Base-by-base conservation (phyloP, 2,329 filamentous ascomycete genomes). In the Trichoderma polysporum region DNA sequence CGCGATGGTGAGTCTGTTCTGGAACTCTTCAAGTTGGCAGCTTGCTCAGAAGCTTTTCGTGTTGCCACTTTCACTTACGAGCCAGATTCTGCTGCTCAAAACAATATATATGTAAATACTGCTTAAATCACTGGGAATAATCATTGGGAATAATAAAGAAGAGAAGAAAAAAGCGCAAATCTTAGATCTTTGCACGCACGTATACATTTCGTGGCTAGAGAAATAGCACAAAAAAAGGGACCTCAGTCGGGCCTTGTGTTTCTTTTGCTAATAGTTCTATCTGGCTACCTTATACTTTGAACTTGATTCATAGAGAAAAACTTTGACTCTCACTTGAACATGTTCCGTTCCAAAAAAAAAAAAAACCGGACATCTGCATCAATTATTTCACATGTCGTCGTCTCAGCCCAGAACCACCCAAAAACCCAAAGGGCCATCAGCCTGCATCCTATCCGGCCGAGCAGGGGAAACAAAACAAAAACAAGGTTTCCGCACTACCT, bases 301-400 rank as follows among this genome's bases (percentile, higher is more conserved):
- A 39, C 53, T 12, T 13, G 31, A 39, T 39, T 45, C 13, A 19
- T 27, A 61, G 25, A 62, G n/a, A 58, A 31, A n/a, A 52, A 53
- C 22, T 39, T 37, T 53, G 35, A n/a, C n/a, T 15, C 13, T 39
- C 33, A 62, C 33, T 57, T 39, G 27, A 49, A 49, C 52, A 49
- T 49, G 39, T 17, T 49, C 31, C 37, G 47, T 61, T 66, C 64
- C 29, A 19, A 19, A 53, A 53, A 54, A 63, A 39, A 37, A 17
- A 53, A 53, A 63, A 54, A 49, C 17, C 25, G 47, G 53, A 59
- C 52, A 58, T 67, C 59, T 65, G 27, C 52, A 58, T 58, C 53
- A 60, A 65, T 67, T 67, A 68, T 68, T 54, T 64, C 66, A 65
- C 61, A 59, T 65, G 29, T 65, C 66, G 35, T 68, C 61, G 33